Base-by-base conservation (phyloP, 192 early-diverging fungal species). In the Allomyces macrogynus region DNA sequence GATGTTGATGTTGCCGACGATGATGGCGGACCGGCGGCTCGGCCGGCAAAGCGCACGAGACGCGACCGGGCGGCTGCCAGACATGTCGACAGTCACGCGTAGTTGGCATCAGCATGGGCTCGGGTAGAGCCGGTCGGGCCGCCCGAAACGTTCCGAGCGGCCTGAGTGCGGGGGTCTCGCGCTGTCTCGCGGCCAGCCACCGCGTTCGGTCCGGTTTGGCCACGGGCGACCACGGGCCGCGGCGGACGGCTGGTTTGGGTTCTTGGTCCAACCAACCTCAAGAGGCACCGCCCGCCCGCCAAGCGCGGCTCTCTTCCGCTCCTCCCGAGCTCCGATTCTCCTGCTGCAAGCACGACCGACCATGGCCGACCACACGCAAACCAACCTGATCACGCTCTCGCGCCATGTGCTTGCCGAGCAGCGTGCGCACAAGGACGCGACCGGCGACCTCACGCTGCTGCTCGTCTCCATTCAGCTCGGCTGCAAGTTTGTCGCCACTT, bases 401-500 rank as follows among this genome's bases (percentile, higher is more conserved):
- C 83, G 86, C 64, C 89, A 90, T 73, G 93, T 98, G 68, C 83
- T 98, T 62, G 80, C 81, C 69, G 83, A 90, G 77, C 95, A 98
- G 83, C 89, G 89, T 73, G 72, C 75, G 66, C 76, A 83, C 71
- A 81, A 84, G 68, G 89, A 91, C 61, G 90, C 93, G 26, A 89
- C 87, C 23, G 95, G 95, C 68, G 95, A 98, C 77, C 84, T 98
- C 64, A 89, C 91, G 27, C 75, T 95, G 24, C 85, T 95, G 20
- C 82, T 98, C 66, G 84, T 81, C 66, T 80, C 93, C 23, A 88
- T 98, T 75, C 88, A 91, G 70, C 80, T 91, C 61, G 91, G 92
- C 24, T 94, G 93, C 80, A 98, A 95, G 76, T 98, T 92, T 76
- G 93, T 98, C 64, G 89, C 92, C 68, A 87, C 93, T 63, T 92